A percentile compares a stretch with the other conserved stretches of the same genome.
Evolutionary conservation across 192 early-diverging fungal species (phyloP).

Genomic region (Entomortierella chlamydospora): DNA sequence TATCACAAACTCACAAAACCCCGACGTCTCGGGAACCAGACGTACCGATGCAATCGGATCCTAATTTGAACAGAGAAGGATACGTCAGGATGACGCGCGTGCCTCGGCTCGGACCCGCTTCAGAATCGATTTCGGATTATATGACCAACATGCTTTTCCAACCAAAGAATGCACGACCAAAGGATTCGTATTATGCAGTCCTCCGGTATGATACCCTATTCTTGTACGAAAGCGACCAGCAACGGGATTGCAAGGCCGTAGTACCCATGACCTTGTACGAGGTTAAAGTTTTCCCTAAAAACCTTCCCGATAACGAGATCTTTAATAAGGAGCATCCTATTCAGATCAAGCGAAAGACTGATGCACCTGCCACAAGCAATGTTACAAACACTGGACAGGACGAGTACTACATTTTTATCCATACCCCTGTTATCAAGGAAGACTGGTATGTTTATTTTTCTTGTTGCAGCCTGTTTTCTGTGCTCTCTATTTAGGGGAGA

Average conservation of each 20-base stretch:
- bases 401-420: slow-evolving; percentile 70
- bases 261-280: slow-evolving; percentile 74
- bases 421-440: slow-evolving; percentile 83
- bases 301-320: slow-evolving; percentile 71
- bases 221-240: slow-evolving; percentile 81
- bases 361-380: slow-evolving; percentile 20
- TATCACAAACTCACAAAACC: not conserved
- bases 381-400: slow-evolving; percentile 39
- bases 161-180: slow-evolving; percentile 49
- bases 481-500: no score
- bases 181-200: slow-evolving; percentile 75
- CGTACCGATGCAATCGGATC: slow-evolving; percentile 43
- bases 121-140: slow-evolving; percentile 50
- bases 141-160: slow-evolving; percentile 54
- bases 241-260: slow-evolving; percentile 77
- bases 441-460: slow-evolving; percentile 76
- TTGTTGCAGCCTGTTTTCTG: not conserved
- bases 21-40: slow-evolving; percentile 17
- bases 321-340: slow-evolving; percentile 71
- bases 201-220: slow-evolving; percentile 81
- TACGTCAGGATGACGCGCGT: slow-evolving; percentile 51
- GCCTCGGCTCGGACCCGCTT: slow-evolving; percentile 35
- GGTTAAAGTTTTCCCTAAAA: slow-evolving; percentile 64
- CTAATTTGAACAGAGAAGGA: slow-evolving; percentile 49
- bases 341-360: slow-evolving; percentile 43